Percentiles rank a stretch among this genome's conserved stretches.
phyloP scores from a whole-genome alignment of 2,329 filamentous ascomycete species.

The Exophiala aquamarina region DNA sequence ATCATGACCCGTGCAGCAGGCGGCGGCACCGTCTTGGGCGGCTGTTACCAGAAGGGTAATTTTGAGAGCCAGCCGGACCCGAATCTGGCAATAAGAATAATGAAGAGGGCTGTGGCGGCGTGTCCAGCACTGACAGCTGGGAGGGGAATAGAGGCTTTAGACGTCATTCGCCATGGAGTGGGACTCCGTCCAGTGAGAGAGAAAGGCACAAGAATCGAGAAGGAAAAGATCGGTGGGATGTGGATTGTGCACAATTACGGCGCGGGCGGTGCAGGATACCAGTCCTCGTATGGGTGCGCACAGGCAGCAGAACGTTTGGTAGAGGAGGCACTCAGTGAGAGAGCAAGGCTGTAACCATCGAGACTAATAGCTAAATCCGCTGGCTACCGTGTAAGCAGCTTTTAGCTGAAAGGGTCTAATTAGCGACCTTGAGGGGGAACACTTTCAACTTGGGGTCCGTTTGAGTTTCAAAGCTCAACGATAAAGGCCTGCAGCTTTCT shows the following conservation, averaged over 20 bases:
- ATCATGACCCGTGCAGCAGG: constrained; percentile 75
- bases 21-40: constrained; percentile 86
- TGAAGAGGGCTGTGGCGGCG: constrained; percentile 69
- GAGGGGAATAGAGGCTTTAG: constrained; percentile 69
- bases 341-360: constrained; percentile 9
- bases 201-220: constrained; percentile 74
- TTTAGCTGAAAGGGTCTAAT: no score
- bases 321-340: constrained; percentile 46
- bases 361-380: no score
- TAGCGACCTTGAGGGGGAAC: no score
- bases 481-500: no score
- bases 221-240: constrained; percentile 63
- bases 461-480: no score
- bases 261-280: constrained; percentile 63
- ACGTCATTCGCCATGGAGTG: constrained; percentile 77
- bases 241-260: constrained; percentile 66
- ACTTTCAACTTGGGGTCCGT: no score
- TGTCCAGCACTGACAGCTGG: constrained; percentile 65
- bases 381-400: no score
- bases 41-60: constrained; percentile 74
- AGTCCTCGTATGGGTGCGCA: constrained; percentile 68
- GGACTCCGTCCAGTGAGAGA: constrained; percentile 74
- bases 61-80: constrained; percentile 80
- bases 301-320: constrained; percentile 66
- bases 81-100: constrained; percentile 75